Percentiles rank a stretch among this genome's conserved stretches.
phyloP scores from a whole-genome alignment of 257 asterid genomes.

The Jasminum sambac region DNA sequence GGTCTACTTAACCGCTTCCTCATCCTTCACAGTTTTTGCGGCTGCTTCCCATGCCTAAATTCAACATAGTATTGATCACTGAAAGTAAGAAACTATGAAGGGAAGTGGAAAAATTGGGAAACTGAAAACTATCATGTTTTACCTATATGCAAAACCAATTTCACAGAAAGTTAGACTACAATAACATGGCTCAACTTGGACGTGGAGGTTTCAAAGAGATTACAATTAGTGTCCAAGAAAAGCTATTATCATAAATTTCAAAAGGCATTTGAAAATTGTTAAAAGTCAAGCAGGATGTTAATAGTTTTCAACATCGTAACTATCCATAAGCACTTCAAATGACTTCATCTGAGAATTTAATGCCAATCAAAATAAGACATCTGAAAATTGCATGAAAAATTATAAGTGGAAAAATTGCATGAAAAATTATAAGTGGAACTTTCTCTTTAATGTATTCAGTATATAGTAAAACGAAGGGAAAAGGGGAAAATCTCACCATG shows the following conservation, averaged over 20 bases:
- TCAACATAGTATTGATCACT: constrained; percentile 22
- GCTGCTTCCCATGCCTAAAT: constrained; percentile 82
- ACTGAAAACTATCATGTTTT: neutral
- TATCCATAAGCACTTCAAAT: too few relatives aligned
- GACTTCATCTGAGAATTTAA: too few relatives aligned
- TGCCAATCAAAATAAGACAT: neutral
- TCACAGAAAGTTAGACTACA: neutral
- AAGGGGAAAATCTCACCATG: constrained; percentile 41
- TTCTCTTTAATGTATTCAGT: neutral
- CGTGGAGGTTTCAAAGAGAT: neutral
- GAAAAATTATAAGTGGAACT: too few relatives aligned
- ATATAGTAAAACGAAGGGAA: neutral
- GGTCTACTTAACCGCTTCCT: constrained; percentile 67
- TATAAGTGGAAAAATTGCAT: neutral
- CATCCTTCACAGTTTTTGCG: constrained; percentile 65
- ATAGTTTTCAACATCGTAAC: too few relatives aligned
- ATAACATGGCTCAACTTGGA: constrained; percentile 5
- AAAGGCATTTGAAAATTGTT: too few relatives aligned
- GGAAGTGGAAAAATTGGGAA: neutral
- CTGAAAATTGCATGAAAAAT: neutral
- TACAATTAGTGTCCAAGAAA: neutral
- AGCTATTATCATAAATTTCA: too few relatives aligned
- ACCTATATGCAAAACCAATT: neutral
- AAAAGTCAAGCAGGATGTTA: too few relatives aligned
- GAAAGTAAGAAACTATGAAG: constrained; percentile 10